Conservation (phyloP, 2,329 filamentous ascomycete genomes). For the Talaromyces sp. region DNA sequence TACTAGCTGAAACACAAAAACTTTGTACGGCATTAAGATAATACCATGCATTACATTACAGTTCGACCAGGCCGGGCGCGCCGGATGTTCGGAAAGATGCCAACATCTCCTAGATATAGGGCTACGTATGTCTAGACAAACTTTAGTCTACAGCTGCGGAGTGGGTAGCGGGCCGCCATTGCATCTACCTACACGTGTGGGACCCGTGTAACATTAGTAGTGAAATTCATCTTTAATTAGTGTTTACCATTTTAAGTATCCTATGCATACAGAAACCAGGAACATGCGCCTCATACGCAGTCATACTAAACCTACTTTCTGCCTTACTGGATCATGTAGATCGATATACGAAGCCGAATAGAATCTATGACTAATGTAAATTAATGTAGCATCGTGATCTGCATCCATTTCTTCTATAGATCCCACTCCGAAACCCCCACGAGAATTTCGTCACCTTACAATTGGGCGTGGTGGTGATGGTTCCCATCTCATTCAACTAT, state of each 20-base stretch:
- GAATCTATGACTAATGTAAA: neutral
- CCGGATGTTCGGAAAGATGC: neutral
- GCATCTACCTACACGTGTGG: neutral
- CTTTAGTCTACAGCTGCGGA: neutral
- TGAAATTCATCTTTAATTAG: neutral
- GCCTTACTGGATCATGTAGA: neutral
- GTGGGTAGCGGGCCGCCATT: neutral
- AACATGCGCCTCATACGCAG: neutral
- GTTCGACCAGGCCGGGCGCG: neutral
- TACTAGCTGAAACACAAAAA: too few relatives aligned
- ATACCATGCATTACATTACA: too few relatives aligned
- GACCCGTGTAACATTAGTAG: neutral
- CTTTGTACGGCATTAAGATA: too few relatives aligned
- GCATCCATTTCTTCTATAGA: neutral
- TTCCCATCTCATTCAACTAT: neutral
- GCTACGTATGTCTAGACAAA: neutral
- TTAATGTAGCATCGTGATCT: neutral
- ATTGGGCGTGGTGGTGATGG: neutral
- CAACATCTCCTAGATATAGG: neutral
- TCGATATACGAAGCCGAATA: neutral
- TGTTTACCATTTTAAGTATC: neutral
- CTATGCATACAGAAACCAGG: neutral
- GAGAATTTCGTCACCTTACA: neutral
- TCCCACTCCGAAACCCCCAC: neutral
- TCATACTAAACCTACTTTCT: neutral